These are phyloP conservation scores for Paraconiothyrium sp. DNA, from an alignment of 2,329 filamentous ascomycete genomes.

Conservation along the genomic window DNA sequence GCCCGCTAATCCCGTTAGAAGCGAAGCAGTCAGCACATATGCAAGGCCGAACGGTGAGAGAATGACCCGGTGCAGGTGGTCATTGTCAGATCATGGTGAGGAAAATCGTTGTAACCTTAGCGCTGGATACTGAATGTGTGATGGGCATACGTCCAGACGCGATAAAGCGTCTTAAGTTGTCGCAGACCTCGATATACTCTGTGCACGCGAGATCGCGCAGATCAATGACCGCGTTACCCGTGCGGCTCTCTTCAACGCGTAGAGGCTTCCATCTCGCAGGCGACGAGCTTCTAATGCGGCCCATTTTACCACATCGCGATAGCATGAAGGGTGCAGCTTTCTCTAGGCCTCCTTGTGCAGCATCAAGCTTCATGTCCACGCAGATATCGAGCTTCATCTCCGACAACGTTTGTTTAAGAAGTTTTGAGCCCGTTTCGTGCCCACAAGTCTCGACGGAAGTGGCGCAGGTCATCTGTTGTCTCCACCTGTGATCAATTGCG, in stretches of 20 bases:
- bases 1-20: not conserved
- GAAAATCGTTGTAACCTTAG: not conserved
- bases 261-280: not conserved
- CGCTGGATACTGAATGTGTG: not conserved
- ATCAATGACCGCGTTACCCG: not conserved
- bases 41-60: conserved; percentile 3
- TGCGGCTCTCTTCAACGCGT: not conserved
- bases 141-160: not conserved
- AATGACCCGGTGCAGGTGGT: not conserved
- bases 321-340: not conserved
- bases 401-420: not conserved
- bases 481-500: conserved; percentile 9
- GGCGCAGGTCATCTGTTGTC: conserved; percentile 10
- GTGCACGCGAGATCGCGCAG: not conserved
- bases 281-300: not conserved
- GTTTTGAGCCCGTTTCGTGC: not conserved
- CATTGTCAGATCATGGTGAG: not conserved
- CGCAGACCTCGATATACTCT: not conserved
- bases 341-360: not conserved
- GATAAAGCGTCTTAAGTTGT: not conserved
- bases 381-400: conserved; percentile 4
- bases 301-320: not conserved
- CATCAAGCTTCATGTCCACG: not conserved
- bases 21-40: conserved; percentile 9
- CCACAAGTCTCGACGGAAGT: conserved; percentile 7